Percentiles rank a stretch among this genome's conserved stretches.
These are phyloP conservation scores for Tetratostichococcus sp. DNA, from an alignment of 139 green algal genomes.

Conservation along the genomic window DNA sequence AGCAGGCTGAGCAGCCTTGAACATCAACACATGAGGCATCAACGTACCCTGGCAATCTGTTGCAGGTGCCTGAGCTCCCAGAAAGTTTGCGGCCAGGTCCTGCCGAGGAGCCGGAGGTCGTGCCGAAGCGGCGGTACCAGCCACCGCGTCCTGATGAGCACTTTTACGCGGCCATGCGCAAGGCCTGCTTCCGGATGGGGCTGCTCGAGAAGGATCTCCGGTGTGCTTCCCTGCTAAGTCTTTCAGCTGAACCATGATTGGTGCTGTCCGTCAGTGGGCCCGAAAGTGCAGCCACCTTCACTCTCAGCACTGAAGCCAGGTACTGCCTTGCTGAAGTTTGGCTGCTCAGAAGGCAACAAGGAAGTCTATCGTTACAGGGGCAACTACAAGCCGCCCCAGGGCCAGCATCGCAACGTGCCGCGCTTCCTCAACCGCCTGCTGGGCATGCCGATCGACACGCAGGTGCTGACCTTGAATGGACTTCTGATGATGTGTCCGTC, in stretches of 20 bases:
- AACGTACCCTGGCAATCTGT: no score
- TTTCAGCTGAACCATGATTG: neutral
- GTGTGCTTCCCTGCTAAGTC: neutral
- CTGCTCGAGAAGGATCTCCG: neutral
- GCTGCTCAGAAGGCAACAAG: no score
- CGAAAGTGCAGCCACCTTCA: no score
- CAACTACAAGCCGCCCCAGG: neutral
- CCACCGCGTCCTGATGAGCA: neutral
- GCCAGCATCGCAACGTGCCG: neutral
- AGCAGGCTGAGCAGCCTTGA: no score
- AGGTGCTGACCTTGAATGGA: conserved; percentile 29
- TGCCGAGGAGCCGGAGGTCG: neutral
- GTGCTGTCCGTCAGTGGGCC: no score
- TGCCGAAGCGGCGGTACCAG: neutral
- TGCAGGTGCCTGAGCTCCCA: conserved; percentile 13
- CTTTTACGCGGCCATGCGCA: neutral
- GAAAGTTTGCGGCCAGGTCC: neutral
- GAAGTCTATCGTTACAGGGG: neutral
- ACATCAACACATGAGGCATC: no score
- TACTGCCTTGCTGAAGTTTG: no score
- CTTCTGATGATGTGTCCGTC: no score
- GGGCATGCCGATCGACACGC: conserved; percentile 54
- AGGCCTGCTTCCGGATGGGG: neutral
- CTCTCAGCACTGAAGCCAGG: no score
- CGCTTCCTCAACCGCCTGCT: conserved; percentile 76